Conservation (phyloP, 2,329 filamentous ascomycete species). For the Metarhizium brunneum region DNA sequence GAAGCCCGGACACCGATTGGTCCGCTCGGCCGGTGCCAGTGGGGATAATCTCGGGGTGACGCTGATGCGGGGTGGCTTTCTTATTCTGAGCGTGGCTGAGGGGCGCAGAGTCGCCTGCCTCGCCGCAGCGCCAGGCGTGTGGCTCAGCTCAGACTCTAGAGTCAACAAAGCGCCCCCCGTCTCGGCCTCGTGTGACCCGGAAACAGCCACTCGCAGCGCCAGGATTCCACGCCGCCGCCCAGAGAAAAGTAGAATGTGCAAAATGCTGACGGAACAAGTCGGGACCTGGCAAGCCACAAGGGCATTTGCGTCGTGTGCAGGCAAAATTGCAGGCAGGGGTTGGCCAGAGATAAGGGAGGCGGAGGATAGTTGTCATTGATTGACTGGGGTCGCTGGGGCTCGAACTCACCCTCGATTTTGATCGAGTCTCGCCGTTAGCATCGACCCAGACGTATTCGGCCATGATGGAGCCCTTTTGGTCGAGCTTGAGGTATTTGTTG, state of each 20-base stretch:
- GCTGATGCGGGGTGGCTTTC: neutral
- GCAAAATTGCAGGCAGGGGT: neutral
- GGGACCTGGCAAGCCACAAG: neutral
- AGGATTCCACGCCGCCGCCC: neutral
- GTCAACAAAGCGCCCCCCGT: neutral
- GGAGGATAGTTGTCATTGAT: neutral
- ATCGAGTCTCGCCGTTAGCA: slow-evolving; percentile 70
- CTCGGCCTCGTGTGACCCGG: neutral
- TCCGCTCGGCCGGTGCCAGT: neutral
- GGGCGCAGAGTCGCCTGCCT: neutral
- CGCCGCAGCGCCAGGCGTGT: neutral
- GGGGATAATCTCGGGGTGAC: neutral
- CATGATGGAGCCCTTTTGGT: slow-evolving; percentile 81
- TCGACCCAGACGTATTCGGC: slow-evolving; percentile 98
- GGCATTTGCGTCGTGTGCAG: neutral
- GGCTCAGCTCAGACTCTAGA: neutral
- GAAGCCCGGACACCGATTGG: neutral
- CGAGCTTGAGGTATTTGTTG: slow-evolving; percentile 82
- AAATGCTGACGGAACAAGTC: slow-evolving; percentile 1
- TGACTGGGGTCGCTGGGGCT: neutral
- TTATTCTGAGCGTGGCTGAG: neutral
- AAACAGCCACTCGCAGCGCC: neutral
- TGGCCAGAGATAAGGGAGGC: neutral
- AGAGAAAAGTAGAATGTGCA: neutral
- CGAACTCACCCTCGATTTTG: slow-evolving; percentile 84